phyloP scores from a whole-genome alignment of 2,329 filamentous ascomycete species.

The Alternaria sp. region DNA sequence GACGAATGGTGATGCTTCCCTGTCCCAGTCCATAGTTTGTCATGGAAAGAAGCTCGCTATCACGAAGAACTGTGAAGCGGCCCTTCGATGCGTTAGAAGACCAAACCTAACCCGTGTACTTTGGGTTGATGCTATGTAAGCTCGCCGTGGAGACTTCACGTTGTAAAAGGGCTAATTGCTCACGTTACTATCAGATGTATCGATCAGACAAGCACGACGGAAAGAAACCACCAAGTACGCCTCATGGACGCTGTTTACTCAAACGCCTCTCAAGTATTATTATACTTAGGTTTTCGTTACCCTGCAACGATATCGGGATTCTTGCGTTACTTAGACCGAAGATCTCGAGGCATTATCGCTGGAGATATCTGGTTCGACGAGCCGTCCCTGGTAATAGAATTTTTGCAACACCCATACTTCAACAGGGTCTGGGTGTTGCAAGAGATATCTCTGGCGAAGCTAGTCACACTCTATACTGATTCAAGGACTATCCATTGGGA shows the following conservation, averaged over 20 bases:
- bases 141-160: neutral
- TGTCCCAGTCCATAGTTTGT: neutral
- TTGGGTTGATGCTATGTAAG: neutral
- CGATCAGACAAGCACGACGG: neutral
- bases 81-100: neutral
- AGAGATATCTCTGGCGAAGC: neutral
- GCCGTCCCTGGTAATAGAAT: rapidly evolving
- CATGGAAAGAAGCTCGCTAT: neutral
- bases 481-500: neutral
- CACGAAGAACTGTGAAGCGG: neutral
- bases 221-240: neutral
- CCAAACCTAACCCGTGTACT: neutral
- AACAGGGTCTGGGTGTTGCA: neutral
- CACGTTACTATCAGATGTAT: neutral
- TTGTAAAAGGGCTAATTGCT: neutral
- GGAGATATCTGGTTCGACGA: neutral
- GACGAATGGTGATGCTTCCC: neutral
- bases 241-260: neutral
- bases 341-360: neutral
- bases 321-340: neutral
- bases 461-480: neutral
- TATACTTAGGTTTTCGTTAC: neutral
- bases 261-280: neutral
- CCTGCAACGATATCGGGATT: neutral
- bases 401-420: neutral